Evolutionary conservation across 176 grass and related monocot genomes (phyloP), one percentile per base, ranked within the genome.

Genomic region (Oryza brachyantha): DNA sequence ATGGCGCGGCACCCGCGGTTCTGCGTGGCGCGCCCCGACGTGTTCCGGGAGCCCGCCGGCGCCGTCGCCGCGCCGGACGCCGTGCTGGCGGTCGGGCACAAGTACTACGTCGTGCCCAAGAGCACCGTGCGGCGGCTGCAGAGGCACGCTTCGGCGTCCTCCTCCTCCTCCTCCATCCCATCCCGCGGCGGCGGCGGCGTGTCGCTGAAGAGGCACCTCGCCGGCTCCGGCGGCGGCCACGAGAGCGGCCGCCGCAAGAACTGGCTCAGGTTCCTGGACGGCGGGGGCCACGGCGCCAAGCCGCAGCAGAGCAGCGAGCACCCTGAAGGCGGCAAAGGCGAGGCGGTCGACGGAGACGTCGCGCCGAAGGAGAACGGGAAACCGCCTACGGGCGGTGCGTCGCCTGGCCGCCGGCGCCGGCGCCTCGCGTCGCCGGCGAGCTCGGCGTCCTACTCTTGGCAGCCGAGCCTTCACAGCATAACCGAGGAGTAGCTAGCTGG

Each of bases 381-480:
- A 38, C 26, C 21, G 46, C 26, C 21, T 8, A 48, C 13, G 1
- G 54, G 11, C 10, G 28, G 34, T 28, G 72, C 13, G 1, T 84
- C 77, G 1, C 66, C 76, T 3, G 68, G 41, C 21, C 39, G 27
- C 16, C 81, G 73, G 19, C 68, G 68, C 5, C 45, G 72, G 24
- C 46, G 35, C 7, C 29, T 67, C 29, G 54, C 81, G n/a, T 75
- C 86, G 70, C 82, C 89, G 42, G 77, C 4, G 25, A 57, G 75
- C 67, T 84, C 77, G 29, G 45, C 61, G 32, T 84, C 85, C 5
- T 81, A 68, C 72, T 84, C 72, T 27, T 91, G 89, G 89, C 77
- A 87, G 77, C 89, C 85, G 14, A 84, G 85, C 61, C 89, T 91
- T 81, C 66, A 63, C 76, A 91, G 77, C 81, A 91, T 91, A 78